Base-by-base conservation (phyloP, 371 early-diverging fungal species). In the Apophysomyces variabilis region DNA sequence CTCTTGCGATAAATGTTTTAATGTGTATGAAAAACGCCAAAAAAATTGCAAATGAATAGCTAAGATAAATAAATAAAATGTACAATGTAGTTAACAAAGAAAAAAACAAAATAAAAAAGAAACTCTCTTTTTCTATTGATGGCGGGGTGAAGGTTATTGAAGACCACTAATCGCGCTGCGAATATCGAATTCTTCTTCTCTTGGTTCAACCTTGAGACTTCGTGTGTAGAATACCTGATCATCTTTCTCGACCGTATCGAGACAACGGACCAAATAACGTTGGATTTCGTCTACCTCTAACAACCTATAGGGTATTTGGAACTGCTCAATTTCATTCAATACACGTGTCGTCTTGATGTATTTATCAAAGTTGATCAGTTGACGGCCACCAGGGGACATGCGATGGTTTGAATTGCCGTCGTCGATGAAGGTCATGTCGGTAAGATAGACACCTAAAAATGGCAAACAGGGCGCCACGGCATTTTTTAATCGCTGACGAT, bases 301-400 rank as follows among this genome's bases (percentile, higher is more conserved):
- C 5, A 89, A 72, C 37, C 72, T 80, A 60, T 91, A 94, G 35
- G 90, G 87, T 36, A 86, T 76, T 71, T 96, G 95, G 72, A 93
- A 96, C 63, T 90, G 87, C 61, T 88, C 88, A 39, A 96, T 80
- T 64, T 94, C 94, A 47, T 78, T 77, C 57, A 96, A 86, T 7
- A 93, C 81, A 9, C 80, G 74, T 1, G 90, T 85, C 35, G 85
- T 77, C 44, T 87, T 87, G 64, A 85, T 72, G 64, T 89, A 87
- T 69, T 96, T 96, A 74, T 92, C 91, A 75, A 96, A 92, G 68
- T 96, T 95, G 69, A 94, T 88, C 14, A 93, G 78, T 43, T 69
- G 62, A 16, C 66, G 58, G 5, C 80, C 79, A 13, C 65, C 66
- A 41, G 71, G 71, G 21, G 80, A 73, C 13, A 68, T 69, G 44